Conservation (phyloP, 441 rosid genomes). For the Bruguiera hainesii region DNA sequence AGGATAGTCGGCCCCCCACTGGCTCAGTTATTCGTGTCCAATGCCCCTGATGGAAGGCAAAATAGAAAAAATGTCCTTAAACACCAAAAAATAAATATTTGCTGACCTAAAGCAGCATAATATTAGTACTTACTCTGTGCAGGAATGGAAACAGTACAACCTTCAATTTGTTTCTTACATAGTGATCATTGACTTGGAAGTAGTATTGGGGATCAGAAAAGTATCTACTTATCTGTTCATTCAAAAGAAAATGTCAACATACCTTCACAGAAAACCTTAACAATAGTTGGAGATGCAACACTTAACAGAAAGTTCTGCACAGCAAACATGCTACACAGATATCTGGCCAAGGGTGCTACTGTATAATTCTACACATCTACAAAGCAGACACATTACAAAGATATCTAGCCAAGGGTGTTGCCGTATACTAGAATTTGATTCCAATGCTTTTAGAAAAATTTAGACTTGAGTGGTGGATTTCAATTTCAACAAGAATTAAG, state of each 20-base stretch:
- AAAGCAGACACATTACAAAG: no score
- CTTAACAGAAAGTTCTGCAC: not conserved
- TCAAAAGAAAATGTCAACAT: conserved; percentile 7
- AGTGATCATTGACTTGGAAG: conserved; percentile 95
- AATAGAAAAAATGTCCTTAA: conserved; percentile 15
- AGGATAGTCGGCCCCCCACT: conserved; percentile 93
- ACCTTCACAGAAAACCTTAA: conserved; percentile 11
- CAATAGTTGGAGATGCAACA: not conserved
- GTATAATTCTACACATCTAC: no score
- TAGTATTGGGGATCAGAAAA: conserved; percentile 95
- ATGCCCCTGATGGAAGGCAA: conserved; percentile 59
- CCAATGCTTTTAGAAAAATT: no score
- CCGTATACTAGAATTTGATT: no score
- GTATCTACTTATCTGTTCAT: conserved; percentile 73
- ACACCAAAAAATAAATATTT: not conserved
- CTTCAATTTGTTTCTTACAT: conserved; percentile 94
- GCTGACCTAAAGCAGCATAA: conserved; percentile 7
- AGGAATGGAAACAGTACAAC: conserved; percentile 83
- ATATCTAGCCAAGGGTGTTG: no score
- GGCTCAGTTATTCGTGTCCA: conserved; percentile 95
- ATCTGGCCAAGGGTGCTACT: no score
- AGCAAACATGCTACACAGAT: not conserved
- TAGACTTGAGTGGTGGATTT: no score
- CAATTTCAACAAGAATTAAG: no score
- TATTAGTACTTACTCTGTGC: conserved; percentile 60